These are phyloP conservation scores for Aquanectria penicillioides DNA, from an alignment of 2,329 filamentous ascomycete genomes.

Conservation along the genomic window DNA sequence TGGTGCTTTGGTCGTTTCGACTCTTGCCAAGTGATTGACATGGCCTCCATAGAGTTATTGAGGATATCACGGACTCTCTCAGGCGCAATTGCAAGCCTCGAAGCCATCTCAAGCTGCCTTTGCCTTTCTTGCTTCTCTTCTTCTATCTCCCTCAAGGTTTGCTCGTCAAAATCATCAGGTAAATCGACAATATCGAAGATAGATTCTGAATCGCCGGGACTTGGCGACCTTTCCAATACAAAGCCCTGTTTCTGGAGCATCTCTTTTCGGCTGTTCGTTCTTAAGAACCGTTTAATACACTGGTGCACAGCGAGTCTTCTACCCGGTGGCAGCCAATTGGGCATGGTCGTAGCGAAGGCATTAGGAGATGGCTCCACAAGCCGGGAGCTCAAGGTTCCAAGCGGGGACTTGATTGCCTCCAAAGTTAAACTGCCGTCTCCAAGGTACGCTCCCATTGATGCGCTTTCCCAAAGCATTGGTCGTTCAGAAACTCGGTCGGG, in stretches of 20 bases:
- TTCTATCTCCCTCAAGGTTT: constrained; percentile 71
- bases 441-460: constrained; percentile 45
- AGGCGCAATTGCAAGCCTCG: constrained; percentile 45
- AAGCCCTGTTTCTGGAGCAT: constrained; percentile 20
- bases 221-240: constrained; percentile 24
- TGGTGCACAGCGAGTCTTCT: constrained; percentile 55
- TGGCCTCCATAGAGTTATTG: constrained; percentile 60
- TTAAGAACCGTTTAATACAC: constrained; percentile 53
- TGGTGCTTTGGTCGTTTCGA: constrained; percentile 65
- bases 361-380: constrained; percentile 30
- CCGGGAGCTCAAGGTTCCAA: constrained; percentile 34
- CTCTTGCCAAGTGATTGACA: constrained; percentile 66
- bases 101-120: constrained; percentile 9
- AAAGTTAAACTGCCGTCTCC: constrained; percentile 46
- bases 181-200: constrained; percentile 55
- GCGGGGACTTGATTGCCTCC: constrained; percentile 35
- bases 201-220: constrained; percentile 41
- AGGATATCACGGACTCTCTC: constrained; percentile 64
- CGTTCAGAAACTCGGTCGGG: background rate
- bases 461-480: constrained; percentile 36
- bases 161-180: constrained; percentile 56
- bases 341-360: constrained; percentile 41
- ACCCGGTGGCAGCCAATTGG: constrained; percentile 50
- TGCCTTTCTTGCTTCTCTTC: constrained; percentile 42
- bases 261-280: constrained; percentile 37